These are phyloP conservation scores for peach (Prunus persica) DNA, from an alignment of 306 rosid genomes.

Conservation along the genomic window DNA sequence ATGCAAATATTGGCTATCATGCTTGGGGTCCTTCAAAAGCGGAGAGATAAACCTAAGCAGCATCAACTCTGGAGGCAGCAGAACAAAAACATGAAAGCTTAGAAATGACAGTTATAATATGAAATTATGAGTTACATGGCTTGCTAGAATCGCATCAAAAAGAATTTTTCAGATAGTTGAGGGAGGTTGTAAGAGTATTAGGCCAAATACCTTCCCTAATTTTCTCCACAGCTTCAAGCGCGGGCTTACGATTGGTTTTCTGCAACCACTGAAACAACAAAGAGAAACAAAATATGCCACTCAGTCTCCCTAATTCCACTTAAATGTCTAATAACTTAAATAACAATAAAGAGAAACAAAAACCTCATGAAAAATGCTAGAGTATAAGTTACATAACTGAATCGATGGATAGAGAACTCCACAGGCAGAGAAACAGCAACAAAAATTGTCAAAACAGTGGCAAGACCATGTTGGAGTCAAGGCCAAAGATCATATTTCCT, in stretches of 20 bases:
- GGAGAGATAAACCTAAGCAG: constrained; percentile 95
- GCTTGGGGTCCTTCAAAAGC: constrained; percentile 87
- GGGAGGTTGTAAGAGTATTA: constrained; percentile 5
- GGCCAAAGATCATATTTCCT: constrained; percentile 82
- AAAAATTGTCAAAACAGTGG: constrained; percentile 80
- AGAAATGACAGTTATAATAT: constrained; percentile 2
- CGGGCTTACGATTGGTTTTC: constrained; percentile 85
- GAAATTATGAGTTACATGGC: neutral
- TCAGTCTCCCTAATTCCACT: neutral
- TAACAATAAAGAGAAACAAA: neutral
- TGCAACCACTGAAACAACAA: constrained; percentile 65
- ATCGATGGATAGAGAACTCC: constrained; percentile 81
- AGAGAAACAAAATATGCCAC: neutral
- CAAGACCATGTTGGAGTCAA: constrained; percentile 99
- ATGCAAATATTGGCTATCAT: constrained; percentile 80
- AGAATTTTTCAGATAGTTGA: neutral
- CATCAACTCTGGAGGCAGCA: constrained; percentile 81
- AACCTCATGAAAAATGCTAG: neutral
- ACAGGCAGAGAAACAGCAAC: constrained; percentile 90
- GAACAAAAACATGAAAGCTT: constrained; percentile 9
- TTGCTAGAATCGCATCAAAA: constrained; percentile 2
- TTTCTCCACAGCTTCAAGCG: constrained; percentile 93
- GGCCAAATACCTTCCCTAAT: constrained; percentile 81
- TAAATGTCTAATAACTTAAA: neutral
- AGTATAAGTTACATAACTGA: constrained; percentile 41